Base-by-base conservation (phyloP, 257 asterid species). In the Verbena officinalis region DNA sequence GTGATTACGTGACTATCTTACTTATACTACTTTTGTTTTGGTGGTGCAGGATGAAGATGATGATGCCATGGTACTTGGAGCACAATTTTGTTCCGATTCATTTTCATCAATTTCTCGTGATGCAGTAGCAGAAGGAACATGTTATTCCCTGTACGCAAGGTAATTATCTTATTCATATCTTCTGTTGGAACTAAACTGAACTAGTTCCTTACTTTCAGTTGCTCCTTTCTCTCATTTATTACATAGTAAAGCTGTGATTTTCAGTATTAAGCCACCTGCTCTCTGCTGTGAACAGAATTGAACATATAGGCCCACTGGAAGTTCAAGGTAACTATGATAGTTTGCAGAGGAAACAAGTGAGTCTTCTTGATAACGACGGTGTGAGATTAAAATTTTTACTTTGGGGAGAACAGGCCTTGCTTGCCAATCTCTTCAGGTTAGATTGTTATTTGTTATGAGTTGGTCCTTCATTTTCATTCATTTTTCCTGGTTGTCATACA, bases 41-140 rank as follows among this genome's bases (percentile, higher is more conserved):
- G 44, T 55, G 30, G 22, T 70, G 67, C 78, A 94, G 97, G 99
- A 90, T 73, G 91, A 80, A 71, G 96, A 94, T 71, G 84, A 94
- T 62, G 99, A 94, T 33, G 90, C 96, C 50, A 88, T 94, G 91
- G 78, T 94, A 53, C 74, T 94, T 51, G 94, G 84, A 71, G 99
- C 97, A 62, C 96, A 86, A 69, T 90, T 94, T 77, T 94, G 96
- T 83, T 84, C 85, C 9, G 97, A 94, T 86, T 81, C 89, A 23
- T 90, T 94, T 70, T 80, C 95, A 69, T 80, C 96, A 23, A 78
- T 94, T 63, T 81, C 92, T 66, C 82, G 73, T 17, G 84, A 80
- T 50, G 81, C 79, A 49, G 80, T 74, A 58, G 62, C 72, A 9
- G 66, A 75, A 51, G 96, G 90, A 53, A 57, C 71, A 55, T 73